Evolutionary conservation across 2,329 filamentous ascomycete genomes (phyloP).

Genomic region (Cercospora nicotianae): DNA sequence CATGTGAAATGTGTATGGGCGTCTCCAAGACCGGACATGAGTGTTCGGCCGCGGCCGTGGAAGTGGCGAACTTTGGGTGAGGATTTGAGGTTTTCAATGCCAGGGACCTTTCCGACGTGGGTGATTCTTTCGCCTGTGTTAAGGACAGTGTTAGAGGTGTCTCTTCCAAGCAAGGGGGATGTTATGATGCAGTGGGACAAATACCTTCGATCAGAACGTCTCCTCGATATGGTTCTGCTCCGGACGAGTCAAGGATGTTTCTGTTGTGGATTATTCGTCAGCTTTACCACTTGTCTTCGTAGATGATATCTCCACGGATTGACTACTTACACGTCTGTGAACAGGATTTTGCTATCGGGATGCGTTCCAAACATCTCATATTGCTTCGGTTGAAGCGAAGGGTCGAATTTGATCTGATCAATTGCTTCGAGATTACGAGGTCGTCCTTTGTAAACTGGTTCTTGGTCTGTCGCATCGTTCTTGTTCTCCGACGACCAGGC

Average conservation of each 20-base stretch:
- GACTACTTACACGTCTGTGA: constrained; percentile 37
- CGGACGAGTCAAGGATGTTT: constrained; percentile 44
- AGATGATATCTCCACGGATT: no score
- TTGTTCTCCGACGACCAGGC: not conserved
- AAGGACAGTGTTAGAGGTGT: not conserved
- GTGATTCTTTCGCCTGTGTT: not conserved
- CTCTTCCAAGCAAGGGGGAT: no score
- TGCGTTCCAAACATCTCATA: constrained; percentile 42
- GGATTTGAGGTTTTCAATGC: constrained; percentile 33
- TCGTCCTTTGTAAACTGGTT: not conserved
- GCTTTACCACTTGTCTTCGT: not conserved
- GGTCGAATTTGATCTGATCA: constrained; percentile 35
- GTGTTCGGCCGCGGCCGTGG: constrained; percentile 45
- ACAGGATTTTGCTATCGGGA: constrained; percentile 39
- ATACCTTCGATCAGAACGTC: constrained; percentile 14
- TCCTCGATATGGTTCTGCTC: constrained; percentile 9
- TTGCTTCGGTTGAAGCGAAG: constrained; percentile 37
- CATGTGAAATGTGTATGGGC: constrained; percentile 53
- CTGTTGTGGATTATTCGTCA: not conserved
- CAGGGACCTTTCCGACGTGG: constrained; percentile 33
- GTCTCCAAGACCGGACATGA: constrained; percentile 54
- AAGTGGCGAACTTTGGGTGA: constrained; percentile 42
- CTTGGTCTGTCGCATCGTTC: not conserved
- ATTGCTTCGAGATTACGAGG: constrained; percentile 3
- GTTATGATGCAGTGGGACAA: not conserved